Conservation (phyloP, 768 basidiomycete genomes). For the Termitomyces sp. region DNA sequence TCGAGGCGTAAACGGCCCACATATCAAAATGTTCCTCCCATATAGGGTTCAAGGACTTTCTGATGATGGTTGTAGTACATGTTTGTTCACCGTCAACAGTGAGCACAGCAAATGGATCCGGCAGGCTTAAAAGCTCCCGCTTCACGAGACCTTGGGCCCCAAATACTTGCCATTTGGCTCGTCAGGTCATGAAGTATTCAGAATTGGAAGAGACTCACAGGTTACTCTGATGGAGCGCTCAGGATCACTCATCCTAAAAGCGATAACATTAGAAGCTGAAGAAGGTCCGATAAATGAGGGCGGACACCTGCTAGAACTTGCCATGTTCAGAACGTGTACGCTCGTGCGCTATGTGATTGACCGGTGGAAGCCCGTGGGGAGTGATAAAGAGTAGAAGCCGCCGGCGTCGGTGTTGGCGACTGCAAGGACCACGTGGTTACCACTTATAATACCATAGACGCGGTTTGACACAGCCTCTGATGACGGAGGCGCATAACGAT, state of each 20-base stretch:
- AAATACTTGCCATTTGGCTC: conserved; percentile 49
- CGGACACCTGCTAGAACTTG: conserved; percentile 32
- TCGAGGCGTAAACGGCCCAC: conserved; percentile 39
- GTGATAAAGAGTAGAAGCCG: not conserved
- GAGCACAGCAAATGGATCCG: conserved; percentile 87
- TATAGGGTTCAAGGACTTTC: conserved; percentile 64
- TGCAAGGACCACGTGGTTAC: conserved; percentile 17
- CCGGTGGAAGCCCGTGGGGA: not conserved
- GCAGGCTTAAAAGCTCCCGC: conserved; percentile 75
- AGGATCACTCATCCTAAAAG: conserved; percentile 42
- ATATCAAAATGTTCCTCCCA: conserved; percentile 88
- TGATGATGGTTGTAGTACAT: conserved; percentile 70
- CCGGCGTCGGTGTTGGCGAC: conserved; percentile 5
- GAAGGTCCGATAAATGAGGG: conserved; percentile 1
- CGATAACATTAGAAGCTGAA: conserved; percentile 12
- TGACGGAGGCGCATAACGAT: not conserved
- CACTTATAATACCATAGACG: not conserved
- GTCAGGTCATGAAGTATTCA: conserved; percentile 2
- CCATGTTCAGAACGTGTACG: conserved; percentile 8
- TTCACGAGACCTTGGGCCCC: conserved; percentile 74
- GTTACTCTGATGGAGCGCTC: conserved; percentile 49
- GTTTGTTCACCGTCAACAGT: conserved; percentile 85
- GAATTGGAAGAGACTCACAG: conserved; percentile 30
- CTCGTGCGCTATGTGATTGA: not conserved
- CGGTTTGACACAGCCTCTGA: not conserved